These are phyloP conservation scores for Amesomyces nigricolor DNA, from an alignment of 2,329 filamentous ascomycete species.

Conservation along the genomic window DNA sequence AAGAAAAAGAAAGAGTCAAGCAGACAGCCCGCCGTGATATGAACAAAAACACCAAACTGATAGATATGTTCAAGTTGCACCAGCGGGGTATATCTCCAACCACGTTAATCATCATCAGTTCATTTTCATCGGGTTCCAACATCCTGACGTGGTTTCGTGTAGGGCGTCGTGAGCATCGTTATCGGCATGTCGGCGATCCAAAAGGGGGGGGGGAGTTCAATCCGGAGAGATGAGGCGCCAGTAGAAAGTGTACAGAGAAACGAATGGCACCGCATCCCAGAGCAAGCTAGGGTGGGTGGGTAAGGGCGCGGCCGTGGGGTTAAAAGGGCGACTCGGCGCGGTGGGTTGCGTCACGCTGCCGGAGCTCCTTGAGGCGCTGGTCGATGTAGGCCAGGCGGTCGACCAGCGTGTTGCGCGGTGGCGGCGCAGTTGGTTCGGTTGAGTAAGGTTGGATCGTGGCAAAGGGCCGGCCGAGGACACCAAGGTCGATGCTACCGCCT, in stretches of 20 bases:
- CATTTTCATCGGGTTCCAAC: slow-evolving; percentile 9
- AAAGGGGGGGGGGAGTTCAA: background rate
- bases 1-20: slow-evolving; percentile 2
- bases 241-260: slow-evolving; percentile 25
- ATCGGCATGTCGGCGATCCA: slow-evolving; percentile 6
- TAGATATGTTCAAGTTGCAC: slow-evolving; percentile 23
- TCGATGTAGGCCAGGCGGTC: slow-evolving; percentile 54
- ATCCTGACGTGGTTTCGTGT: slow-evolving; percentile 6
- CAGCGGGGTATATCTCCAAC: slow-evolving; percentile 26
- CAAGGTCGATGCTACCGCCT: slow-evolving; percentile 39
- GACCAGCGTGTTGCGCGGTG: slow-evolving; percentile 41
- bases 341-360: slow-evolving; percentile 39
- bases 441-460: slow-evolving; percentile 50
- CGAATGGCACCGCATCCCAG: slow-evolving; percentile 1
- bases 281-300: background rate
- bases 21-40: slow-evolving; percentile 21
- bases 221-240: slow-evolving; percentile 2
- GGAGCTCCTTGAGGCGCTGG: slow-evolving; percentile 51
- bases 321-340: slow-evolving; percentile 48
- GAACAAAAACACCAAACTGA: slow-evolving; percentile 21
- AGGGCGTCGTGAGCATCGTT: slow-evolving; percentile 19
- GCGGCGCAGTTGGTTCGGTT: slow-evolving; percentile 32
- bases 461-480: slow-evolving; percentile 46
- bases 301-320: slow-evolving; percentile 25
- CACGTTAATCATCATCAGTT: slow-evolving; percentile 12